phyloP scores from a whole-genome alignment of 768 basidiomycete species.

The Cystofilobasidium ferigula region DNA sequence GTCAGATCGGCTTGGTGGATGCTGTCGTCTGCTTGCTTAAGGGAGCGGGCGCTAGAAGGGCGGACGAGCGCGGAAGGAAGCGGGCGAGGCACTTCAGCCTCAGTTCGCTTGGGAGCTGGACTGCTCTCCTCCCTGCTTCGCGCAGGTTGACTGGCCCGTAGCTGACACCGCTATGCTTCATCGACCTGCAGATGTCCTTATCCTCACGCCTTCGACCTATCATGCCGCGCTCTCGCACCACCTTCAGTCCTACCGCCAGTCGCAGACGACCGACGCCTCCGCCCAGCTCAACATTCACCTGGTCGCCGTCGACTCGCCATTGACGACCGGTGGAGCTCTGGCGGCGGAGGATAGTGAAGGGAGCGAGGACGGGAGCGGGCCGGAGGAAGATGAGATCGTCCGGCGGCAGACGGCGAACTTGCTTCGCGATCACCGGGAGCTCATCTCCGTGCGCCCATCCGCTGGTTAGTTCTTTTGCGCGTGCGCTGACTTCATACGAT shows the following conservation, averaged over 20 bases:
- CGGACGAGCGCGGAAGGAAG: no score
- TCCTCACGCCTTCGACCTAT: constrained; percentile 24
- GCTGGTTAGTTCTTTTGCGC: background rate
- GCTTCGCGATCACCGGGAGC: constrained; percentile 12
- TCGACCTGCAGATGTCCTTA: constrained; percentile 19
- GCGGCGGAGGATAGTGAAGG: background rate
- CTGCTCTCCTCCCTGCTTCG: no score
- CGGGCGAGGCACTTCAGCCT: no score
- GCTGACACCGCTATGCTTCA: background rate
- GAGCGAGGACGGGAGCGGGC: background rate
- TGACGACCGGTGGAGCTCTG: background rate
- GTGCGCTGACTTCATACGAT: background rate
- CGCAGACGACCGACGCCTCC: constrained; percentile 7
- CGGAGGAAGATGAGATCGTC: constrained; percentile 10
- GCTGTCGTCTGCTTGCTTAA: no score
- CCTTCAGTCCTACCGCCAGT: constrained; percentile 23
- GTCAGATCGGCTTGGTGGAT: background rate
- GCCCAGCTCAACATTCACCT: constrained; percentile 21
- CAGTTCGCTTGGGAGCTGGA: no score
- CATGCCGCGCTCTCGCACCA: constrained; percentile 21
- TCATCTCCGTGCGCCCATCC: constrained; percentile 2
- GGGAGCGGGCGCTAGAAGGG: no score
- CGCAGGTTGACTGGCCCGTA: no score
- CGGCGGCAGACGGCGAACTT: constrained; percentile 22
- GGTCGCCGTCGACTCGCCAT: constrained; percentile 9